These are phyloP conservation scores for Grammothele lineata DNA, from an alignment of 768 basidiomycete genomes.

Conservation along the genomic window DNA sequence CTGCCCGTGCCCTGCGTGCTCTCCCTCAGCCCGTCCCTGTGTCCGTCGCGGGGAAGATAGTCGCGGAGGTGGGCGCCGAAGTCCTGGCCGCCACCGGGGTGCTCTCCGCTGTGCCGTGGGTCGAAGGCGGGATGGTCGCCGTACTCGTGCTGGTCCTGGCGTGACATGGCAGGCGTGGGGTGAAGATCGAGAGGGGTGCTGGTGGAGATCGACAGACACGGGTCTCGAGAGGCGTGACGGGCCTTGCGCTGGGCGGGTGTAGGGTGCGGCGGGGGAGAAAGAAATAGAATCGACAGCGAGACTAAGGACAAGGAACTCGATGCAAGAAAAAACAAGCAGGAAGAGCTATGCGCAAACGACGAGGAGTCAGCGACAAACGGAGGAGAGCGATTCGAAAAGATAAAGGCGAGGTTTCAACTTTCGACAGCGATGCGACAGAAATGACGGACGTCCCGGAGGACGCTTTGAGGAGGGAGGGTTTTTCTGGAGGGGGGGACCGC, in stretches of 20 bases:
- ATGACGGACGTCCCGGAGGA: constrained; percentile 24
- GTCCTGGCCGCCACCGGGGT: constrained; percentile 8
- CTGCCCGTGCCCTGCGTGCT: constrained; percentile 12
- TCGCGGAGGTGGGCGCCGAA: constrained; percentile 11
- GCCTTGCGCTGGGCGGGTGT: constrained; percentile 7
- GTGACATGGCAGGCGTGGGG: constrained; percentile 23
- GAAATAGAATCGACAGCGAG: constrained; percentile 21
- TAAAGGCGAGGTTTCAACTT: constrained; percentile 26
- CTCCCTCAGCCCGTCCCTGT: constrained; percentile 17
- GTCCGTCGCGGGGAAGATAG: constrained; percentile 1
- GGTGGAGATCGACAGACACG: constrained; percentile 17
- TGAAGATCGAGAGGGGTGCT: constrained; percentile 18
- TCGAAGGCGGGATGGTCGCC: constrained; percentile 21
- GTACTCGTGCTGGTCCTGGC: constrained; percentile 22
- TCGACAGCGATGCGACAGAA: constrained; percentile 30
- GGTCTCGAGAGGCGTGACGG: constrained; percentile 5
- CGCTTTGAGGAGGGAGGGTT: constrained; percentile 13
- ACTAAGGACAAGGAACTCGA: constrained; percentile 15
- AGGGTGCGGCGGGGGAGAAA: constrained; percentile 13
- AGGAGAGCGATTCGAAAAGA: constrained; percentile 29
- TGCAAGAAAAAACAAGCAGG: constrained; percentile 23
- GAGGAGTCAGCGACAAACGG: constrained; percentile 29
- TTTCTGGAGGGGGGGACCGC: constrained; percentile 10
- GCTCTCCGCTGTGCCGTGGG: constrained; percentile 15
- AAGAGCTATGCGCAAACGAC: constrained; percentile 29